Conservation (phyloP, 2,329 filamentous ascomycete genomes). For the Xylaria sp. region DNA sequence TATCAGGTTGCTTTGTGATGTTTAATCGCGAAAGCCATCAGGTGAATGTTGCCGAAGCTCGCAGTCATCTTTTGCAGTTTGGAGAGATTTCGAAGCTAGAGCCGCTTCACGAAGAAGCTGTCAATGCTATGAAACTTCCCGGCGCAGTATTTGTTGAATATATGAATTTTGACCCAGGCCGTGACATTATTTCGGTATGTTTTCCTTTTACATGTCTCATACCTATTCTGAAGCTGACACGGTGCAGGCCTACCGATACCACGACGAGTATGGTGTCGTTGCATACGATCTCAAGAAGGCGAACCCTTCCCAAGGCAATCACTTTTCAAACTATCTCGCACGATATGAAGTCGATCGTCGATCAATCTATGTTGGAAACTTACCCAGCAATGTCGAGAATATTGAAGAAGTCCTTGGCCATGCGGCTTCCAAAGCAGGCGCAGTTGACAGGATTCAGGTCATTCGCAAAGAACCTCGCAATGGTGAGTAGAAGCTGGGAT, state of each 20-base stretch:
- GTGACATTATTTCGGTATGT: constrained; percentile 62
- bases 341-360: constrained; percentile 51
- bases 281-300: constrained; percentile 51
- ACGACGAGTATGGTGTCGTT: constrained; percentile 49
- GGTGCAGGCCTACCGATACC: constrained; percentile 50
- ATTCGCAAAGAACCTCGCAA: constrained; percentile 44
- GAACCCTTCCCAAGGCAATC: constrained; percentile 40
- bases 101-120: constrained; percentile 50
- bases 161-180: constrained; percentile 60
- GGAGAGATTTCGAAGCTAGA: constrained; percentile 58
- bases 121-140: constrained; percentile 49
- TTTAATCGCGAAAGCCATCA: constrained; percentile 53
- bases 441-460: constrained; percentile 47
- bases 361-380: constrained; percentile 51
- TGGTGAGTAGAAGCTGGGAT: constrained; percentile 8
- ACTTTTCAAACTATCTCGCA: constrained; percentile 48
- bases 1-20: constrained; percentile 62
- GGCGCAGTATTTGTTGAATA: constrained; percentile 61
- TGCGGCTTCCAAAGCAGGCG: constrained; percentile 44
- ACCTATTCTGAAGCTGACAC: constrained; percentile 33
- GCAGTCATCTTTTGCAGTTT: constrained; percentile 55
- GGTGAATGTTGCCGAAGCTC: constrained; percentile 58
- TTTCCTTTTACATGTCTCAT: background rate
- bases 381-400: constrained; percentile 44
- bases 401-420: constrained; percentile 44